Evolutionary conservation across 1,139 yeast species (phyloP), one percentile per base, ranked within the genome.

Genomic region (Candida gigantensis): DNA sequence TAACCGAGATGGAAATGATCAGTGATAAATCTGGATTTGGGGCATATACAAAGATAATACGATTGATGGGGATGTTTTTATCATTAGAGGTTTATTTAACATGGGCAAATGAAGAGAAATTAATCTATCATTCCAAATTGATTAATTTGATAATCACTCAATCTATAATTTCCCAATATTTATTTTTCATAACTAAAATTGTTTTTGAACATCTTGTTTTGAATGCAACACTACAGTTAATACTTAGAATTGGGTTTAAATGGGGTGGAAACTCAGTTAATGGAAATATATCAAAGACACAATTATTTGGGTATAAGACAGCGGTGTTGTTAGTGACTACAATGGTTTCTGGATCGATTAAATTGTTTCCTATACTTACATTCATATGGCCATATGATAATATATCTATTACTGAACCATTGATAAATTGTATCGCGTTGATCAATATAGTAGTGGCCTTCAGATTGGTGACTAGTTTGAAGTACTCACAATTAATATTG

Each of bases 361-460:
- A 84, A 52, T 68, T 92, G 16, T 83, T 90, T 44, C 98, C 98
- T 0, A 84, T 94, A n/a, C 67, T 92, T 24, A 90, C 90, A 90
- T 69, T 92, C 25, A 90, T 94, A 24, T 92, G 99, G 99, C 92
- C 96, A 1, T 92, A 92, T 53, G 97, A 92, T 52, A 57, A 57
- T 25, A 75, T 86, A 6, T 72, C 85, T 0, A 69, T 83, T 6
- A 84, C 87, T 0, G 74, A 81, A 10, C 67, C 69, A 12, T 66
- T 81, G 11, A 82, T 85, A 19, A 77, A 77, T 40, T 64, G 79
- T 51, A 75, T 84, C 4, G 84, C 87, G 1, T 72, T 75, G 32
- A 57, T 84, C 36, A 83, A 78, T 46, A 70, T 81, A 9, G 62
- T 84, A 2, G 96, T 87, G 51, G 83, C 90, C 0, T 55, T 87